Conservation (phyloP, 2,329 filamentous ascomycete species). For the Colletotrichum zoysiae region DNA sequence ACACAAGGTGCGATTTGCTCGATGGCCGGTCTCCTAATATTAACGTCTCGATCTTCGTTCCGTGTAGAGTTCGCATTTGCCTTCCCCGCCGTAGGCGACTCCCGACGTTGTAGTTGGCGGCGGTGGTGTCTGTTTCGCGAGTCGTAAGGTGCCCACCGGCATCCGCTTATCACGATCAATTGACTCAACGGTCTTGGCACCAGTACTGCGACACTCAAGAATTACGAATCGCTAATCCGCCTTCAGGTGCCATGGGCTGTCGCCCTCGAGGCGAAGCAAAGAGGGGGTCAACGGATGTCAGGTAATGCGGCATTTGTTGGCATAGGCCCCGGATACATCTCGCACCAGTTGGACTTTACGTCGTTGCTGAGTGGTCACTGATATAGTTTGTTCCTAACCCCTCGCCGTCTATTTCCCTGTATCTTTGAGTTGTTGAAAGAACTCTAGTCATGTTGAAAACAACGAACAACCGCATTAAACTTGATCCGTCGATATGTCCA, state of each 20-base stretch:
- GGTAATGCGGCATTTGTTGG: constrained; percentile 3
- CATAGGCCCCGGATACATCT: not conserved
- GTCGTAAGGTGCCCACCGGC: not conserved
- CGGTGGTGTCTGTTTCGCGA: not conserved
- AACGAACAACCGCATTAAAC: not conserved
- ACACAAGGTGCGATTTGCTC: not conserved
- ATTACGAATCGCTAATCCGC: not conserved
- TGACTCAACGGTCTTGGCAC: not conserved
- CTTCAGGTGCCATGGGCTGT: constrained; percentile 2
- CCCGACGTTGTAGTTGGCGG: not conserved
- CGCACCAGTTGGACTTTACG: not conserved
- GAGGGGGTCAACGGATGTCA: not conserved
- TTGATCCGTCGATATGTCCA: too few relatives aligned
- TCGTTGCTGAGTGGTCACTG: not conserved
- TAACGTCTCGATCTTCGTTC: not conserved
- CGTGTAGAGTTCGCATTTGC: not conserved
- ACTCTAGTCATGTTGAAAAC: constrained; percentile 35
- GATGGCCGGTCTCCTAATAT: not conserved
- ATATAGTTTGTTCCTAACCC: not conserved
- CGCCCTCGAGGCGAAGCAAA: not conserved
- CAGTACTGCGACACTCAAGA: not conserved
- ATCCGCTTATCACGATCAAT: not conserved
- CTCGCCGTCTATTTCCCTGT: constrained; percentile 23
- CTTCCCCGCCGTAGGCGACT: not conserved
- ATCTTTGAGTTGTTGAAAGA: constrained; percentile 41